Evolutionary conservation across 1,284 basidiomycete genomes (phyloP).

Genomic region (Irpex sp.): DNA sequence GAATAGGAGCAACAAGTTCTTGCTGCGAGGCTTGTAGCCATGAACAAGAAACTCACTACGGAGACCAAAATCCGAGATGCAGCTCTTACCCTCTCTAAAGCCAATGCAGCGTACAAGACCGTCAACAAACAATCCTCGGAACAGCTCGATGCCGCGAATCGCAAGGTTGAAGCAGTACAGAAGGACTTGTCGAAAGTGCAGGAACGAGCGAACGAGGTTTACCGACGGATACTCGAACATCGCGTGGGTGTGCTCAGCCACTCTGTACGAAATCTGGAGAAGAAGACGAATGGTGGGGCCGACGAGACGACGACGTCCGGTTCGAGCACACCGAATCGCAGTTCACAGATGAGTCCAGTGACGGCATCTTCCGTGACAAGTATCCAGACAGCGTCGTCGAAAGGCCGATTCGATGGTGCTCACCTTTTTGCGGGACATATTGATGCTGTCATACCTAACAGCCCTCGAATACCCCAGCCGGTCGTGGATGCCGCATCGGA

Average conservation of each 20-base stretch:
- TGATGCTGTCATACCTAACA: slow-evolving; percentile 51
- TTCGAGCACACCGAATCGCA: slow-evolving; percentile 48
- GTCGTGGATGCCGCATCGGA: slow-evolving; percentile 7
- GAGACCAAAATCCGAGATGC: slow-evolving; percentile 83
- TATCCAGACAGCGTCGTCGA: slow-evolving; percentile 38
- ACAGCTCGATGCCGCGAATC: slow-evolving; percentile 64
- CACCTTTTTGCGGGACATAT: slow-evolving; percentile 80
- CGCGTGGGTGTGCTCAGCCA: slow-evolving; percentile 73
- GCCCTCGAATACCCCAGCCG: slow-evolving; percentile 29
- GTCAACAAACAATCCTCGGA: slow-evolving; percentile 66
- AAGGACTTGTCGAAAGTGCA: slow-evolving; percentile 65
- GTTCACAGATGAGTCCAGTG: slow-evolving; percentile 46
- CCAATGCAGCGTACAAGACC: slow-evolving; percentile 58
- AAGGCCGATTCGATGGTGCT: slow-evolving; percentile 68
- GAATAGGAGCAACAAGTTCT: slow-evolving; percentile 68
- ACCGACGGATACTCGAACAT: slow-evolving; percentile 67
- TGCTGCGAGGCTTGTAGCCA: slow-evolving; percentile 54
- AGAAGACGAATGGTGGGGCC: slow-evolving; percentile 37
- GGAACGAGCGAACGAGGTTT: slow-evolving; percentile 57
- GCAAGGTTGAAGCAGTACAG: slow-evolving; percentile 64
- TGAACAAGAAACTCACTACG: slow-evolving; percentile 65
- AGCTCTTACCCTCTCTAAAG: slow-evolving; percentile 62
- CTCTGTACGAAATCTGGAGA: slow-evolving; percentile 66
- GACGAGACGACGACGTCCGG: slow-evolving; percentile 39
- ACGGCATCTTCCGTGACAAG: slow-evolving; percentile 44